These are phyloP conservation scores for Yarrowia alimentaria DNA, from an alignment of 805 yeast genomes.

Conservation along the genomic window DNA sequence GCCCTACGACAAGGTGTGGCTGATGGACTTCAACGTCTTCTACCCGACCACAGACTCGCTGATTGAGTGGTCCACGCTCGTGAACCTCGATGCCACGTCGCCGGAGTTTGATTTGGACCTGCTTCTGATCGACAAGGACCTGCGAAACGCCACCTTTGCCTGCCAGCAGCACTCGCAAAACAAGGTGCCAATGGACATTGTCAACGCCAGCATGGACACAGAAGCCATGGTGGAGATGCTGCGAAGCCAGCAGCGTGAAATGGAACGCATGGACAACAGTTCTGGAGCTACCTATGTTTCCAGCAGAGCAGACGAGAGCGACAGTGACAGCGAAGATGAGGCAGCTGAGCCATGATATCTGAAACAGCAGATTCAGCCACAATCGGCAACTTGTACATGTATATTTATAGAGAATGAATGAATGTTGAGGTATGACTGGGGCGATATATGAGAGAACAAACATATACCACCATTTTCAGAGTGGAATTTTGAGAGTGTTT, in stretches of 20 bases:
- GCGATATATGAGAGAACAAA: too few relatives aligned
- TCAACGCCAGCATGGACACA: slow-evolving; percentile 75
- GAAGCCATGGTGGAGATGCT: slow-evolving; percentile 58
- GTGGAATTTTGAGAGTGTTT: too few relatives aligned
- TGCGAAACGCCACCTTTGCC: slow-evolving; percentile 68
- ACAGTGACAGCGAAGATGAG: not conserved
- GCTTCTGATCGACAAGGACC: slow-evolving; percentile 65
- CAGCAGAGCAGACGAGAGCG: not conserved
- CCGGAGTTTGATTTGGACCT: slow-evolving; percentile 43
- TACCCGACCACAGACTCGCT: slow-evolving; percentile 73
- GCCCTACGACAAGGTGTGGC: slow-evolving; percentile 61
- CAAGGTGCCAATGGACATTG: slow-evolving; percentile 87
- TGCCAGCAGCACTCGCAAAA: slow-evolving; percentile 82
- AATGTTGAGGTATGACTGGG: too few relatives aligned
- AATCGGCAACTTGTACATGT: too few relatives aligned
- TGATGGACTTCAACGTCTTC: slow-evolving; percentile 87
- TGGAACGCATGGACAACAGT: not conserved
- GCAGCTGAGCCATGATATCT: too few relatives aligned
- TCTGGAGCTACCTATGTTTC: too few relatives aligned
- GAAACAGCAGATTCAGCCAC: too few relatives aligned
- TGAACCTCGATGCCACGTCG: slow-evolving; percentile 35
- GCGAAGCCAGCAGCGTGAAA: slow-evolving; percentile 16
- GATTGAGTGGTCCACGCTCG: slow-evolving; percentile 81
- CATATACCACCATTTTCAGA: too few relatives aligned
- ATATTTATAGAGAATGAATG: too few relatives aligned